These are phyloP conservation scores for Astrothelium macrocarpum DNA, from an alignment of 495 filamentous ascomycete species.

Conservation along the genomic window DNA sequence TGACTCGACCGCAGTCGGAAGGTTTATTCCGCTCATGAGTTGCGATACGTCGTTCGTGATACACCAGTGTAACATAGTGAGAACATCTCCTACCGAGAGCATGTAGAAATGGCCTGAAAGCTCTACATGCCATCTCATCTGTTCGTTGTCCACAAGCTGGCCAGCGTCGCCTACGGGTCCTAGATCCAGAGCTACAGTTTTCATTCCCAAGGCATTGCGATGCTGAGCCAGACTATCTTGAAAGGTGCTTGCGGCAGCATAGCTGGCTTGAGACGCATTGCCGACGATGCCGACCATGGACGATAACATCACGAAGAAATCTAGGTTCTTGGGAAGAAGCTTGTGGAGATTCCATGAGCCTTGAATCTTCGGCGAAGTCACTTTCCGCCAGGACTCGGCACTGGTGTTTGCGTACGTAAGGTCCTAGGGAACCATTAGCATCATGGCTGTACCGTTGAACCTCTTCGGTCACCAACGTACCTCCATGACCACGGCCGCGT, in stretches of 20 bases:
- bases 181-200: constrained; percentile 7
- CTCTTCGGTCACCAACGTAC: not conserved
- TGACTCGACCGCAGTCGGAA: not conserved
- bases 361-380: constrained; percentile 7
- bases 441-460: not conserved
- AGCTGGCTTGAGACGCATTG: constrained; percentile 12
- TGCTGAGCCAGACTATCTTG: constrained; percentile 8
- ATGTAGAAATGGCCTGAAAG: not conserved
- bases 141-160: not conserved
- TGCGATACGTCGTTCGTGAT: not conserved
- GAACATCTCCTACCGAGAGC: not conserved
- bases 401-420: constrained; percentile 1
- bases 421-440: not conserved
- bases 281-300: constrained; percentile 11
- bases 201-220: constrained; percentile 5
- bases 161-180: constrained; percentile 10
- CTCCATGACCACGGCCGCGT: constrained; percentile 9
- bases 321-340: not conserved
- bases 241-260: constrained; percentile 13
- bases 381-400: not conserved
- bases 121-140: not conserved
- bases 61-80: not conserved
- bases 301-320: constrained; percentile 15
- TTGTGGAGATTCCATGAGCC: constrained; percentile 14
- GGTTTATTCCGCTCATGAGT: not conserved